Evolutionary conservation across 371 early-diverging fungal species (phyloP), one percentile per base, ranked within the genome.

Genomic region (Mucor circinelloides): DNA sequence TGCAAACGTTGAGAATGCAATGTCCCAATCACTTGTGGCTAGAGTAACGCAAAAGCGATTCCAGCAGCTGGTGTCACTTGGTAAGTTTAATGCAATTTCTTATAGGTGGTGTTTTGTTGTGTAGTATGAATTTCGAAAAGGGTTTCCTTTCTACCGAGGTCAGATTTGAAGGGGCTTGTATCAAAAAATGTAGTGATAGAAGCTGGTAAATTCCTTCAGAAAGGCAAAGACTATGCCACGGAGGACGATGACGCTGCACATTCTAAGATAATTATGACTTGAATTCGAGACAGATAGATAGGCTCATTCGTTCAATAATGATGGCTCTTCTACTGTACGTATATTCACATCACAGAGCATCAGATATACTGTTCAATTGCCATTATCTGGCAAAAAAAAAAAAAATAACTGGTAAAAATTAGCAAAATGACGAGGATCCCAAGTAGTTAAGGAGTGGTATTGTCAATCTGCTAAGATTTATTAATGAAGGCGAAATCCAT

Each of bases 81-180:
- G 82, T 82, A 76, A 74, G 72, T 58, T 2, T 50, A 5, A 23
- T 50, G 3, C 10, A 23, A 50, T 50, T n/a, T n/a, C n/a, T n/a
- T n/a, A n/a, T n/a, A n/a, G n/a, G n/a, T n/a, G n/a, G n/a, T n/a
- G n/a, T n/a, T n/a, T n/a, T 87, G 56, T 91, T 86, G 2, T 46
- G 8, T 21, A 78, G 82, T 82, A 87, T 93, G 42, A 97, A 97
- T 77, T 96, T 97, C 72, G 93, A 93, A 75, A 82, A 82, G 72
- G 90, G 95, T 13, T 98, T 98, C 77, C 93, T 97, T 74, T 89
- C 91, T 82, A 97, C 96, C 3, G 98, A 98, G 78, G 86, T 95
- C 15, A 93, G 83, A 83, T 60, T 72, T 97, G 34, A 77, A 87
- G 57, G 87, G 91, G 62, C 73, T 87, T 42, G 90, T 90, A 17